Evolutionary conservation across 2,329 filamentous ascomycete species (phyloP).

Genomic region (Epichloe elymi): DNA sequence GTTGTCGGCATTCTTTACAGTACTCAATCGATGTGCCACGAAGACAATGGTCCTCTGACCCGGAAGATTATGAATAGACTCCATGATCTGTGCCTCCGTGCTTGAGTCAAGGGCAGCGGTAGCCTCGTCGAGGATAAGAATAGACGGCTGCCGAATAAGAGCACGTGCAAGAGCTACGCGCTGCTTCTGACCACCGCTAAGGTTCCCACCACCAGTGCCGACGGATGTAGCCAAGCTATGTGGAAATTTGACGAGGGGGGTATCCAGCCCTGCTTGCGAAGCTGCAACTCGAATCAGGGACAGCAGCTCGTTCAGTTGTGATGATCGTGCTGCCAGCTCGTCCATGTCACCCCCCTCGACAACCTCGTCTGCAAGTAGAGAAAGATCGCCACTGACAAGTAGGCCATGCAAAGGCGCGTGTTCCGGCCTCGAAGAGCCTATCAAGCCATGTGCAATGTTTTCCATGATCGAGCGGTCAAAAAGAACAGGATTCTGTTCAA

Average conservation of each 20-base stretch:
- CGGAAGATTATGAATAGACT: neutral
- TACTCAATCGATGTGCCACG: conserved; percentile 3
- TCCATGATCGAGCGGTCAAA: conserved; percentile 44
- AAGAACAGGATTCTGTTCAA: conserved; percentile 48
- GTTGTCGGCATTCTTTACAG: conserved; percentile 10
- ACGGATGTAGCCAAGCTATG: conserved; percentile 20
- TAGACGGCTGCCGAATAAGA: conserved; percentile 25
- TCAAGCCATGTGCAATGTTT: conserved; percentile 32
- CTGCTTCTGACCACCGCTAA: conserved; percentile 52
- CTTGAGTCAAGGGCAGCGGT: conserved; percentile 4
- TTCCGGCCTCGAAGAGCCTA: conserved; percentile 27
- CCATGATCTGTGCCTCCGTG: conserved; percentile 3
- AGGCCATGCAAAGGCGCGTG: conserved; percentile 26
- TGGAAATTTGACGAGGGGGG: neutral
- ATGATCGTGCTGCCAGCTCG: neutral
- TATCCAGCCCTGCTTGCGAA: neutral
- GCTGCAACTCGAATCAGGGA: neutral
- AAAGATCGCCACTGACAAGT: neutral
- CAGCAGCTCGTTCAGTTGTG: neutral
- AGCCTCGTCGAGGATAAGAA: conserved; percentile 46
- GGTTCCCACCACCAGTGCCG: conserved; percentile 44
- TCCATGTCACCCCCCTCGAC: neutral
- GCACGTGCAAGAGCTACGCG: conserved; percentile 41
- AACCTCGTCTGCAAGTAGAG: neutral
- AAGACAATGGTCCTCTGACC: conserved; percentile 1